Percentiles rank a stretch among this genome's conserved stretches.
Evolutionary conservation across 768 basidiomycete species (phyloP).

Genomic region (Suillus subluteus): DNA sequence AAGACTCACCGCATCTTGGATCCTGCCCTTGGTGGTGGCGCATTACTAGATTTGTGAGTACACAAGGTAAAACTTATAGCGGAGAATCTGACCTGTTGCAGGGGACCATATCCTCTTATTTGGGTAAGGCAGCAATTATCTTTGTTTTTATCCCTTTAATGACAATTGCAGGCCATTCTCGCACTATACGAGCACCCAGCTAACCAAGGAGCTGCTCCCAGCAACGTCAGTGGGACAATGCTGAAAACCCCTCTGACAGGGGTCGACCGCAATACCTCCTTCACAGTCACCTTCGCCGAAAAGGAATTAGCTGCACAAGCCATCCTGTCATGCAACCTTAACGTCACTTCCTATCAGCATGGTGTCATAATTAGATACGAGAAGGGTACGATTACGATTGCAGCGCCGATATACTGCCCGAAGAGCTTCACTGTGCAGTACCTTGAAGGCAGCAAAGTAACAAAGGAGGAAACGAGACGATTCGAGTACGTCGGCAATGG

Average conservation of each 20-base stretch:
- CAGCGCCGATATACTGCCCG: constrained; percentile 68
- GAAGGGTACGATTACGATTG: constrained; percentile 67
- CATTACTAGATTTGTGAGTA: constrained; percentile 79
- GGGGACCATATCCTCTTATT: constrained; percentile 81
- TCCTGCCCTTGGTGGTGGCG: constrained; percentile 81
- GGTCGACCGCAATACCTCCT: constrained; percentile 79
- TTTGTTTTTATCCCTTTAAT: neutral
- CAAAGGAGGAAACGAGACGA: constrained; percentile 58
- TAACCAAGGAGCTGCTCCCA: constrained; percentile 64
- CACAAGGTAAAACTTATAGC: neutral
- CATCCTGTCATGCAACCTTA: constrained; percentile 71
- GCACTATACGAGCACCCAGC: constrained; percentile 77
- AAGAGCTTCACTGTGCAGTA: constrained; percentile 68
- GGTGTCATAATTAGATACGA: constrained; percentile 77
- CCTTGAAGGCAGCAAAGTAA: constrained; percentile 50
- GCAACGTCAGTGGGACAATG: constrained; percentile 68
- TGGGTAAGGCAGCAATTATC: constrained; percentile 53
- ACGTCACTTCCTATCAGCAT: constrained; percentile 45
- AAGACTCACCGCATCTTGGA: constrained; percentile 77
- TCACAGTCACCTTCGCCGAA: constrained; percentile 65
- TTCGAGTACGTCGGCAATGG: constrained; percentile 71
- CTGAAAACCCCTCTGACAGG: constrained; percentile 76
- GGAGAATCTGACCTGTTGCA: constrained; percentile 31
- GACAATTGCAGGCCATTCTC: constrained; percentile 62
- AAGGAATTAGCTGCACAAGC: constrained; percentile 67